Evolutionary conservation across 2,329 filamentous ascomycete species (phyloP).

Genomic region (Dothideomycetes sp.): DNA sequence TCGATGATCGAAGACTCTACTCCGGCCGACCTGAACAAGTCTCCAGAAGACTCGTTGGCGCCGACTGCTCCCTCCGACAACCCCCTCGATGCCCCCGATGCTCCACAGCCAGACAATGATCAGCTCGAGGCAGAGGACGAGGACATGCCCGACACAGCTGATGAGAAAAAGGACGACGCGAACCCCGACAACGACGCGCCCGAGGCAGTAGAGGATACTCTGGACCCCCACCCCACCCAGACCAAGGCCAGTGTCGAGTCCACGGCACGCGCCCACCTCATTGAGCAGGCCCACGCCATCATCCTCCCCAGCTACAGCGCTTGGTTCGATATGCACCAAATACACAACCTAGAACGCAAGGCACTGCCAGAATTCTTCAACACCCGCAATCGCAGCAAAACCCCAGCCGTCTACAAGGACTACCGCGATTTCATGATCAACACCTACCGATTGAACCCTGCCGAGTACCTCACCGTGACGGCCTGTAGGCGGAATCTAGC

Average conservation of each 20-base stretch:
- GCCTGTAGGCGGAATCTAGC: constrained; percentile 90
- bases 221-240: constrained; percentile 41
- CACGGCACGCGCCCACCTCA: constrained; percentile 80
- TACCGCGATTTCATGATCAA: constrained; percentile 99
- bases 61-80: constrained; percentile 22
- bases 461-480: constrained; percentile 94
- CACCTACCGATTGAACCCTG: constrained; percentile 89
- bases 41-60: constrained; percentile 4
- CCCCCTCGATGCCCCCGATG: constrained; percentile 25
- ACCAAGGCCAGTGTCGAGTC: constrained; percentile 74
- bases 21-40: constrained; percentile 8
- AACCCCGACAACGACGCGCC: constrained; percentile 25
- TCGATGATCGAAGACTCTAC: constrained; percentile 21
- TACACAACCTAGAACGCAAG: constrained; percentile 87
- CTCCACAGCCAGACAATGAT: constrained; percentile 20
- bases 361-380: constrained; percentile 98
- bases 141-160: constrained; percentile 16
- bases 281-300: constrained; percentile 88
- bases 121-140: constrained; percentile 16
- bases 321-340: constrained; percentile 96
- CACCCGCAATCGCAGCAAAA: constrained; percentile 95
- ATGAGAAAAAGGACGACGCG: constrained; percentile 36
- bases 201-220: constrained; percentile 34
- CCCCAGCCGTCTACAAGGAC: constrained; percentile 92
- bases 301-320: constrained; percentile 95